Base-by-base conservation (phyloP, 257 asterid genomes). In the Forsythia suspensa region DNA sequence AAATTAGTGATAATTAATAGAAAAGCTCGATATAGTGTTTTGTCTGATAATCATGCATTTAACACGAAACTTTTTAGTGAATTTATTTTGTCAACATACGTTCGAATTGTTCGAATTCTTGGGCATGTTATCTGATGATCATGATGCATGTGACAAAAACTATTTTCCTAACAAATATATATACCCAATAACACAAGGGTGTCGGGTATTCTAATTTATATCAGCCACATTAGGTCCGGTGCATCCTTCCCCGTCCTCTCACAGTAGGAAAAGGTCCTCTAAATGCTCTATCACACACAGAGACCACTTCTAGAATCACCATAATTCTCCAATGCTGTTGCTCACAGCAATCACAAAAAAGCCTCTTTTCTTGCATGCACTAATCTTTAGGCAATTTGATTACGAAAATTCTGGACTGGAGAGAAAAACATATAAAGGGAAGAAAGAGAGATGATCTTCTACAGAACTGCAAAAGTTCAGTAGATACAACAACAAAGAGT, bases 331-430 rank as follows among this genome's bases (percentile, higher is more conserved):
- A 68, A 72, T 73, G 76, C 12, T 3, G 57, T 76, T 12, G 21
- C 66, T 21, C 29, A 63, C 81, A 74, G 76, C 85, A 77, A 75
- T 75, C 82, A 51, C 34, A 63, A 72, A 61, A 71, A 75, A 38
- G 70, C 57, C 41, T 20, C 70, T 46, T 71, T 52, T 61, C 71
- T 63, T 21, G 75, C 55, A 77, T 74, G 43, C 75, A 42, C 6
- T 21, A 18, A 75, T 73, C 29, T 38, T 69, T 38, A 61, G 44
- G 48, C 73, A 13, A 21, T 69, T 39, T 29, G 61, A 40, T 34
- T 70, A 18, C 9, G 16, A 55, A 1, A 37, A 68, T 7, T 77
- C 67, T 18, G 34, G 57, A 57, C 3, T 20, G 51, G 39, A 39
- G 71, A 46, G 34, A 74, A 8, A 43, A 43, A 40, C 43, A 34